phyloP scores from a whole-genome alignment of 441 rosid species.

The Brassica hybrid region DNA sequence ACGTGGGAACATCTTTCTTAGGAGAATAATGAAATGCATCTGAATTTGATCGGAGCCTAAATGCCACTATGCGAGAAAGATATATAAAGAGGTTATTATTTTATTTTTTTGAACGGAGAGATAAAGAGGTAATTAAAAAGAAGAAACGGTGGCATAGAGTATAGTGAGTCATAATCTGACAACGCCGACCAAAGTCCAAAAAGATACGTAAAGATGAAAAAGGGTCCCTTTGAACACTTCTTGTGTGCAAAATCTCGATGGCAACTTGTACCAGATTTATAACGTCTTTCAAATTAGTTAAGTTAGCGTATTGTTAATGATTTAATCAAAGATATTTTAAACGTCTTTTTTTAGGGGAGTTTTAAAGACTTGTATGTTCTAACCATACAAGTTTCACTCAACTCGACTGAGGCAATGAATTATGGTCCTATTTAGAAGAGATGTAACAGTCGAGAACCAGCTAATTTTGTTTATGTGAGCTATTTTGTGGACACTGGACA shows the following conservation, averaged over 20 bases:
- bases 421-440: not conserved
- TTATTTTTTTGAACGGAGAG: not conserved
- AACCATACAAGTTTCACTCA: not conserved
- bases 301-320: not conserved
- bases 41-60: slow-evolving; percentile 38
- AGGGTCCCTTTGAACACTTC: slow-evolving; percentile 45
- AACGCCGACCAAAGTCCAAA: slow-evolving; percentile 54
- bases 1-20: not conserved
- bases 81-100: not conserved
- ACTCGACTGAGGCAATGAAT: not conserved
- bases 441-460: not conserved
- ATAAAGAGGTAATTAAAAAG: not conserved
- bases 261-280: slow-evolving; percentile 49
- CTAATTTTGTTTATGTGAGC: not conserved
- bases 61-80: slow-evolving; percentile 27
- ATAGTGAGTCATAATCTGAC: slow-evolving; percentile 44
- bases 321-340: not conserved
- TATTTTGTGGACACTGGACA: not conserved
- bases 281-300: not conserved
- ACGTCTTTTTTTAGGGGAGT: not conserved
- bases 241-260: slow-evolving; percentile 39
- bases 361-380: not conserved
- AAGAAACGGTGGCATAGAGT: not conserved
- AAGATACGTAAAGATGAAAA: slow-evolving; percentile 38
- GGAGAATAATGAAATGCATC: not conserved